Percentiles rank a stretch among this genome's conserved stretches.
These are phyloP conservation scores for Nicotiana paniculata DNA, from an alignment of 257 asterid genomes.

Conservation along the genomic window DNA sequence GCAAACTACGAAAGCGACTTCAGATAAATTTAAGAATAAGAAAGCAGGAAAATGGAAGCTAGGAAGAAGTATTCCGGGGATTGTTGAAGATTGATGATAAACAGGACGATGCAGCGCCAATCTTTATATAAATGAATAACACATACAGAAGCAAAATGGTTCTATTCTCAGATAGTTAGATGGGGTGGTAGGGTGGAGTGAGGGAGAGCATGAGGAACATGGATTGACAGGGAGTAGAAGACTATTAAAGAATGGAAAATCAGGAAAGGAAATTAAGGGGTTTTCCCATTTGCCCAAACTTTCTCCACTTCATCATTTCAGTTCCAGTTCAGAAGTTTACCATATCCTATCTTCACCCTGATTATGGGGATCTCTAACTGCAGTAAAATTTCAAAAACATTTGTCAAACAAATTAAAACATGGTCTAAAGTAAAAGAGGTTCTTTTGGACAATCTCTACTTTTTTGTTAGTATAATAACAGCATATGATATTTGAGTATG, in stretches of 20 bases:
- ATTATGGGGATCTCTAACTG: not conserved
- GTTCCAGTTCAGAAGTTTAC: not conserved
- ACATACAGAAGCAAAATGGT: not conserved
- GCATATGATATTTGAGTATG: not conserved
- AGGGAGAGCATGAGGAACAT: not conserved
- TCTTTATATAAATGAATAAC: not conserved
- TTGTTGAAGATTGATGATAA: not conserved
- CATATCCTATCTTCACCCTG: not conserved
- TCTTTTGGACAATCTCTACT: not conserved
- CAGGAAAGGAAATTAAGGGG: not conserved
- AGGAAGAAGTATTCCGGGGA: not conserved
- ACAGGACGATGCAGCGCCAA: not conserved
- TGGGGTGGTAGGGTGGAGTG: not conserved
- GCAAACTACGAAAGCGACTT: not conserved
- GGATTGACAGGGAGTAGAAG: not conserved
- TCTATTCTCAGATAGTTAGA: not conserved
- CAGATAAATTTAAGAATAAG: not conserved
- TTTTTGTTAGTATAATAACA: not conserved
- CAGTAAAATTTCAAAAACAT: not conserved
- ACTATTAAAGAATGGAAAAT: not conserved
- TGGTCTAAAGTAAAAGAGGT: not conserved
- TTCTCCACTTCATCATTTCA: not conserved
- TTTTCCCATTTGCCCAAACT: not conserved
- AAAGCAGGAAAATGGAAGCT: not conserved
- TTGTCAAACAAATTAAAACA: not conserved